Percentiles rank a stretch among this genome's conserved stretches.
Conservation (phyloP, 2,329 filamentous ascomycete species). For the Trichoderma simmonsii region DNA sequence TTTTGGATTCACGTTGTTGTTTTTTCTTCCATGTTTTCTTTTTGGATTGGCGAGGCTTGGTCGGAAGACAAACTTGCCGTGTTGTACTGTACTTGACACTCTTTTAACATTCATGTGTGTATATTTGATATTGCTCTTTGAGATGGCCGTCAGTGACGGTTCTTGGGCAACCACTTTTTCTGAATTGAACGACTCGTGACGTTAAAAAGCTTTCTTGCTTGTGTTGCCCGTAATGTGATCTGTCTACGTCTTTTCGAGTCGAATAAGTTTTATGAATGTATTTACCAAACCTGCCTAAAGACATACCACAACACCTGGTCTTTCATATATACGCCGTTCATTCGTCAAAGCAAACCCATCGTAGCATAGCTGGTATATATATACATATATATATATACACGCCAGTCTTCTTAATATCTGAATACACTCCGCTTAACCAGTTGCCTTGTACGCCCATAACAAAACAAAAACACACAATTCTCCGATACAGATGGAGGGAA, state of each 20-base stretch:
- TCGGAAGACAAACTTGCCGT: not conserved
- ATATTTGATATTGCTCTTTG: slow-evolving; percentile 13
- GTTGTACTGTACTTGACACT: not conserved
- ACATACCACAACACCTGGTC: not conserved
- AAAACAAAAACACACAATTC: not conserved
- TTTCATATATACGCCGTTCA: not conserved
- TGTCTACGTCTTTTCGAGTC: not conserved
- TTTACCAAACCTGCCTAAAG: not conserved
- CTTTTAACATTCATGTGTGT: slow-evolving; percentile 16
- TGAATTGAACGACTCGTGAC: slow-evolving; percentile 15
- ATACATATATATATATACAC: not conserved
- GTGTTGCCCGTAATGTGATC: not conserved
- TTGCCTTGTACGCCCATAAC: not conserved
- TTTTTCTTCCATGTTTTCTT: not conserved
- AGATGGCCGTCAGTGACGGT: slow-evolving; percentile 1
- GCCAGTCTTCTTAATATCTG: not conserved
- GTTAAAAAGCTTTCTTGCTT: not conserved
- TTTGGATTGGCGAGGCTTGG: not conserved
- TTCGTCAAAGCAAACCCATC: not conserved
- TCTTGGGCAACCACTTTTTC: not conserved
- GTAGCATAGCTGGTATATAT: too few relatives aligned
- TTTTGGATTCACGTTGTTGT: not conserved
- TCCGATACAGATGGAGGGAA: not conserved
- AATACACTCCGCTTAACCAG: not conserved
- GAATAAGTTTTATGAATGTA: not conserved